Evolutionary conservation across 768 basidiomycete genomes (phyloP).

Genomic region (Panaeolus papilionaceus): DNA sequence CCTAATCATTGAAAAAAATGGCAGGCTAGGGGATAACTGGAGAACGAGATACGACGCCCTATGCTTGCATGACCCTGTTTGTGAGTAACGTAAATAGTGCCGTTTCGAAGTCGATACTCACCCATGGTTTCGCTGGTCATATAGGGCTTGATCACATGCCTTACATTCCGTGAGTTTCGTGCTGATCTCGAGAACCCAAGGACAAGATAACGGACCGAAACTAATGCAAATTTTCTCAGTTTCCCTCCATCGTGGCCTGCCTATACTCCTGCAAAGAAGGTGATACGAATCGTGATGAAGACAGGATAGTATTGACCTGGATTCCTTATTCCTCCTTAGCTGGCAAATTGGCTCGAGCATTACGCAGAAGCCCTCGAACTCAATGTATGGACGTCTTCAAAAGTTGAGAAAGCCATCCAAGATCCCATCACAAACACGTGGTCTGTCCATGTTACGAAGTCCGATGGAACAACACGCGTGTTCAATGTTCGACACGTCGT

Average conservation of each 20-base stretch:
- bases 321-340: constrained; percentile 22
- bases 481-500: constrained; percentile 58
- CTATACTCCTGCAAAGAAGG: constrained; percentile 27
- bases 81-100: constrained; percentile 44
- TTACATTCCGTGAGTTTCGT: constrained; percentile 8
- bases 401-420: constrained; percentile 40
- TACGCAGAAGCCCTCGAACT: constrained; percentile 47
- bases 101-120: not conserved
- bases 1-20: constrained; percentile 71
- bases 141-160: constrained; percentile 52
- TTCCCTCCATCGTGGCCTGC: constrained; percentile 3
- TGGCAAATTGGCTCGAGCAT: constrained; percentile 40
- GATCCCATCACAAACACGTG: constrained; percentile 42
- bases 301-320: no score
- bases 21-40: constrained; percentile 69
- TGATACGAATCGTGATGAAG: constrained; percentile 6
- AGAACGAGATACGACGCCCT: constrained; percentile 69
- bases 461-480: constrained; percentile 39
- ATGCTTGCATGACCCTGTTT: constrained; percentile 71
- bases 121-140: not conserved
- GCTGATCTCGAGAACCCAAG: no score
- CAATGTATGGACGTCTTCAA: constrained; percentile 56
- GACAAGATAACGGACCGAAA: not conserved
- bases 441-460: constrained; percentile 46
- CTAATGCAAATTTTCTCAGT: not conserved